Evolutionary conservation across 176 grass and related monocot species (phyloP), one percentile per base, ranked within the genome.

Genomic region (Dendrocalamus sinicus): DNA sequence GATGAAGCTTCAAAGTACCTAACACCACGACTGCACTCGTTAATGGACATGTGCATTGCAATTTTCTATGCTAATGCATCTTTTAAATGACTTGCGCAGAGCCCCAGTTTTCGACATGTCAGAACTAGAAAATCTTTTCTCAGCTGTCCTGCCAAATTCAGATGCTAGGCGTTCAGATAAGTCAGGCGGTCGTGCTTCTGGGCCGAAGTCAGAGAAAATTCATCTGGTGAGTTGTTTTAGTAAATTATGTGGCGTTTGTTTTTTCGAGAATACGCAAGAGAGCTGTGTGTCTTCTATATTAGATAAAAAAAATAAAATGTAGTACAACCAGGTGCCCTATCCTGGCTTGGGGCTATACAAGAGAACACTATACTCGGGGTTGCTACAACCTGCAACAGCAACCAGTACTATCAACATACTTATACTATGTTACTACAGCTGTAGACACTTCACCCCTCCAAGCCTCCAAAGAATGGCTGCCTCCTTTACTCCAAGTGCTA

Each of bases 121-220:
- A 71, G 96, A 98, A 86, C 76, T 98, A 39, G 96, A 98, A 86
- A 92, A 89, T 89, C 89, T 98, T 82, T 98, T 98, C 89, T 98
- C 96, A 71, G 86, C 93, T 57, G 93, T 77, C 60, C 74, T 91
- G 12, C 93, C 96, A 83, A 94, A 59, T 88, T 92, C 92, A 66
- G 81, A 95, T 69, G 19, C 71, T 86, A 92, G 26, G 79, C 73
- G 84, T 81, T 87, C 88, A 84, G 94, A 92, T 65, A 98, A 98
- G 77, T 86, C 81, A 61, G 79, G 95, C 19, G 66, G 30, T 59
- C 96, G 93, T 86, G 84, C 88, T 68, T 60, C 90, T 71, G 93
- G 84, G 20, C 22, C 93, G 10, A 95, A 94, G 92, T 75, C 82
- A 45, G 96, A 98, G 48, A 98, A 98, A 94, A 92, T 98, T 91